phyloP scores from a whole-genome alignment of 164 flowering plant genomes.

The Warburgia ugandensis region DNA sequence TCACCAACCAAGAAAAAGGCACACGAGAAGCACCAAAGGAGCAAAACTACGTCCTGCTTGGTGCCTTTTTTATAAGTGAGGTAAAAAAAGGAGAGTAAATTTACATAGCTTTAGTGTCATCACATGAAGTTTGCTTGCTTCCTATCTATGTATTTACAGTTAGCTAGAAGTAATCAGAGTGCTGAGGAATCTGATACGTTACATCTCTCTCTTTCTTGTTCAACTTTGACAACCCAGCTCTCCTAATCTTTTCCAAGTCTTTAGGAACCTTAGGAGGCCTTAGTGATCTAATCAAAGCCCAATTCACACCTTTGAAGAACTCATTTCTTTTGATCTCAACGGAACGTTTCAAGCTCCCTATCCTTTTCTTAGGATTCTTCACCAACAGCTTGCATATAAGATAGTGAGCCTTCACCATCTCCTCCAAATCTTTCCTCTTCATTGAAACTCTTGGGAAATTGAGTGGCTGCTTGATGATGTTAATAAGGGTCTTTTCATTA shows the following conservation, averaged over 20 bases:
- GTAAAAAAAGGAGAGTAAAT: not conserved
- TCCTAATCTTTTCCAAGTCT: conserved; percentile 22
- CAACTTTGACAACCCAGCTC: conserved; percentile 25
- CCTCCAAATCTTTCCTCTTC: conserved; percentile 55
- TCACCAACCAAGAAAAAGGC: too few relatives aligned
- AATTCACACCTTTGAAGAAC: conserved; percentile 81
- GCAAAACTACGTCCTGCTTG: too few relatives aligned
- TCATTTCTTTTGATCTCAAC: conserved; percentile 80
- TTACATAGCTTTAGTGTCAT: too few relatives aligned
- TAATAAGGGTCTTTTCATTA: conserved; percentile 72
- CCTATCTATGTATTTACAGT: not conserved
- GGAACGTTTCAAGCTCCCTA: conserved; percentile 67
- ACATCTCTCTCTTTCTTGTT: conserved; percentile 54
- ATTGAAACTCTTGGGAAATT: conserved; percentile 41
- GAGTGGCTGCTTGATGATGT: conserved; percentile 63
- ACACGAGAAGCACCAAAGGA: too few relatives aligned
- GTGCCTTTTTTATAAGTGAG: too few relatives aligned
- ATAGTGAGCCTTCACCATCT: conserved; percentile 57
- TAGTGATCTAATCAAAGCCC: conserved; percentile 83
- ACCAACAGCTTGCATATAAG: conserved; percentile 55
- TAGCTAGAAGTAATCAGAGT: conserved; percentile 60
- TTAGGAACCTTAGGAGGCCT: conserved; percentile 70
- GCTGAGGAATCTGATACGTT: conserved; percentile 54
- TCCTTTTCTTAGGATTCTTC: conserved; percentile 78
- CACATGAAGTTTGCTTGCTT: too few relatives aligned